Evolutionary conservation across 2,329 filamentous ascomycete genomes (phyloP).

Genomic region (Microcyclospora pomicola): DNA sequence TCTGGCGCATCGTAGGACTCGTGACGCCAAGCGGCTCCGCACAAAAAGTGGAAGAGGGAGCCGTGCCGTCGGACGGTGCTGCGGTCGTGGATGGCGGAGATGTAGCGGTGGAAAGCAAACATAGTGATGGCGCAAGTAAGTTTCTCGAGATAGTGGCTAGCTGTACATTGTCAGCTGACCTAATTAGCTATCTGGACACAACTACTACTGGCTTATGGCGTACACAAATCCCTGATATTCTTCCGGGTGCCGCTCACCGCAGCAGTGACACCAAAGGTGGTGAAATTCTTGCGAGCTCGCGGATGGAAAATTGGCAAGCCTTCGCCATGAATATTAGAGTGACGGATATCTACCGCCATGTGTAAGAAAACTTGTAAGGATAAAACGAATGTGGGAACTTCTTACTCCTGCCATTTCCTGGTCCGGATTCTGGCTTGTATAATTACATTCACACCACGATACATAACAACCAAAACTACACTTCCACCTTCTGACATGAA

Average conservation of each 20-base stretch:
- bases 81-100: constrained; percentile 6
- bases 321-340: background rate
- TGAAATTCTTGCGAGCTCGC: constrained; percentile 73
- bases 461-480: too few relatives aligned
- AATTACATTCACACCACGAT: too few relatives aligned
- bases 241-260: constrained; percentile 84
- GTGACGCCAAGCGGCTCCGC: constrained; percentile 40
- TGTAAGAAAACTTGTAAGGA: too few relatives aligned
- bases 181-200: constrained; percentile 61
- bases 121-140: too few relatives aligned
- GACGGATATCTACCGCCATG: too few relatives aligned
- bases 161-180: constrained; percentile 5
- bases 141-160: too few relatives aligned
- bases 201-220: constrained; percentile 82
- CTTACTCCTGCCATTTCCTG: too few relatives aligned
- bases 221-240: constrained; percentile 97
- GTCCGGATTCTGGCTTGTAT: too few relatives aligned
- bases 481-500: too few relatives aligned
- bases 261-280: constrained; percentile 85
- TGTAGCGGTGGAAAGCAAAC: constrained; percentile 28
- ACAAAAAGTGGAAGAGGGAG: constrained; percentile 9
- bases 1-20: constrained; percentile 47
- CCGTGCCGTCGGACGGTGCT: constrained; percentile 3
- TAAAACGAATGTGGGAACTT: too few relatives aligned
- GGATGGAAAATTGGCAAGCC: constrained; percentile 84